phyloP scores from a whole-genome alignment of 257 asterid genomes.

The Orobanche coerulescens region DNA sequence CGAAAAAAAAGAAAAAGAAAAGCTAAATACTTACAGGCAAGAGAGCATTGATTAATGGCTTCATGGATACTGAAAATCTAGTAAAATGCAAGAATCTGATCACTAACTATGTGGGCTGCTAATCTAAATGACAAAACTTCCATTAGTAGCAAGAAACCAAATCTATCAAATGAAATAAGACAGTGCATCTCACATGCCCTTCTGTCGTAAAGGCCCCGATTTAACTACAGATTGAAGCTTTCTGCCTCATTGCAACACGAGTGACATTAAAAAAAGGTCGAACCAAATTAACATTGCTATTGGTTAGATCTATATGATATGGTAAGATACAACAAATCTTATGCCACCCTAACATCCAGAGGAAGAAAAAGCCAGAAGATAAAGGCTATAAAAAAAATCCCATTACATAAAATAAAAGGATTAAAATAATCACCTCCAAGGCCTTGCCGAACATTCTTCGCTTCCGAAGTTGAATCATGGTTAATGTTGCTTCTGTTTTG shows the following conservation, averaged over 20 bases:
- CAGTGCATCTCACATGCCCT: not conserved
- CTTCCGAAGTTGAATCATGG: conserved; percentile 39
- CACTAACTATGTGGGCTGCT: not conserved
- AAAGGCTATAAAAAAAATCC: not conserved
- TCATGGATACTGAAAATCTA: not conserved
- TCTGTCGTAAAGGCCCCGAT: not conserved
- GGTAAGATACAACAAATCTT: not conserved
- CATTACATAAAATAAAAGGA: not conserved
- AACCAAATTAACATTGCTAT: not conserved
- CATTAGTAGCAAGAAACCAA: not conserved
- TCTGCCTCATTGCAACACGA: not conserved
- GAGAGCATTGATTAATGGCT: not conserved
- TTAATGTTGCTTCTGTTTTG: conserved; percentile 26
- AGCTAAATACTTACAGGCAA: not conserved
- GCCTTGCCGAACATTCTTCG: conserved; percentile 47
- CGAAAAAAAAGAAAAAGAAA: not conserved
- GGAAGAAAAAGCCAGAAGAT: too few species aligned
- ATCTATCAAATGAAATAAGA: not conserved
- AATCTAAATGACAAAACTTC: not conserved
- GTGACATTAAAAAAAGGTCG: not conserved
- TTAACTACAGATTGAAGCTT: not conserved
- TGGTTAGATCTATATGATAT: not conserved
- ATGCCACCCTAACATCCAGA: too few species aligned
- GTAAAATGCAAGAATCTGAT: not conserved
- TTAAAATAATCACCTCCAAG: conserved; percentile 47